phyloP scores from a whole-genome alignment of 352 stramenopile genomes.

The Globisporangium acanthophoron region DNA sequence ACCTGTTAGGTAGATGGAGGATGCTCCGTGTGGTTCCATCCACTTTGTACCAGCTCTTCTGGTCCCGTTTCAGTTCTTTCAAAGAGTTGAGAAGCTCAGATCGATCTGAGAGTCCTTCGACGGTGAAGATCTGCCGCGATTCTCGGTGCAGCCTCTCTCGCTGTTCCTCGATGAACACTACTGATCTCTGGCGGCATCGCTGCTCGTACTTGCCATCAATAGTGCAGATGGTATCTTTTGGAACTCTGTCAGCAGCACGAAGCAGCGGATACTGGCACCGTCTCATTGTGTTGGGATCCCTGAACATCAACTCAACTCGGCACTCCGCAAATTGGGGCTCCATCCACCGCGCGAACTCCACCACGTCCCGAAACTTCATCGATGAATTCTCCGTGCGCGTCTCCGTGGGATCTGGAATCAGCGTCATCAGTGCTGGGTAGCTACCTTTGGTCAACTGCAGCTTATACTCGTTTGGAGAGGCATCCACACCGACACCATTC shows the following conservation, averaged over 20 bases:
- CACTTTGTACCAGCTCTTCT: too few relatives aligned
- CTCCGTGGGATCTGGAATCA: conserved; percentile 22
- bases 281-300: neutral
- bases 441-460: conserved; percentile 26
- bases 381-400: neutral
- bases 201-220: conserved; percentile 19
- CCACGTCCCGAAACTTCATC: conserved; percentile 10
- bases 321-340: neutral
- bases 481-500: neutral
- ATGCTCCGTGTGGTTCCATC: too few relatives aligned
- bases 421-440: conserved; percentile 23
- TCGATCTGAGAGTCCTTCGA: conserved; percentile 12
- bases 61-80: conserved; percentile 6
- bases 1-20: neutral
- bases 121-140: conserved; percentile 22
- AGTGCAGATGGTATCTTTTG: neutral
- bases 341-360: conserved; percentile 11
- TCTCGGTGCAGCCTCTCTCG: conserved; percentile 12
- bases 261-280: neutral
- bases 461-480: neutral
- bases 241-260: neutral
- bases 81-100: neutral
- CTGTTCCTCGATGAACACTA: conserved; percentile 17
- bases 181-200: neutral
- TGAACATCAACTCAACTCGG: neutral